Conservation (phyloP, 352 stramenopile species). For the Thalassiosira exigua region DNA sequence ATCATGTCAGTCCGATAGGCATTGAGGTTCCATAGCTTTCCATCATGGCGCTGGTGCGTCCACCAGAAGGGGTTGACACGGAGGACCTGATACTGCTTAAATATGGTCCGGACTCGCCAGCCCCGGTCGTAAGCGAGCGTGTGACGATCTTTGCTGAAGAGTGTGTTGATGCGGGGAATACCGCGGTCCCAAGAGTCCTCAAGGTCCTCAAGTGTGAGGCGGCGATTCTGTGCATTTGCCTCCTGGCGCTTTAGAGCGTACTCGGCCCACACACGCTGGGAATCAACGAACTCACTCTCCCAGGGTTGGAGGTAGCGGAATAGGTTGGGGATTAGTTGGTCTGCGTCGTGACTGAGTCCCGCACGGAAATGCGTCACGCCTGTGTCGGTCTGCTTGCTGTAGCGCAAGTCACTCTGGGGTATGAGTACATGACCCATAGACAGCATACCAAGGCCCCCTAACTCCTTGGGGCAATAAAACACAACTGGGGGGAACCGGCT, state of each 20-base stretch:
- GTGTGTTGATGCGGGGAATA: constrained; percentile 89
- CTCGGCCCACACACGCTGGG: constrained; percentile 99
- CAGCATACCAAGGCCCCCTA: constrained; percentile 99
- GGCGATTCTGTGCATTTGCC: constrained; percentile 98
- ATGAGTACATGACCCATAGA: constrained; percentile 99
- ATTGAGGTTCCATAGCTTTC: constrained; percentile 99
- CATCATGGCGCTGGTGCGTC: constrained; percentile 97
- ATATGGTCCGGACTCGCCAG: constrained; percentile 98
- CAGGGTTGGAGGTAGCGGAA: constrained; percentile 98
- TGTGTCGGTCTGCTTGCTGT: constrained; percentile 99
- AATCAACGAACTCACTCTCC: constrained; percentile 99
- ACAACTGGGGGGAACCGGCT: constrained; percentile 98
- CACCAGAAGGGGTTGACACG: constrained; percentile 99
- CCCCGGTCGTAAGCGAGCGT: constrained; percentile 99
- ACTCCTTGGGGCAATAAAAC: constrained; percentile 99
- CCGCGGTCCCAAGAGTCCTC: constrained; percentile 99
- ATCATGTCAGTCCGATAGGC: constrained; percentile 99
- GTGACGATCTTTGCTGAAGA: constrained; percentile 94
- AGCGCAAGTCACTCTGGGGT: constrained; percentile 98
- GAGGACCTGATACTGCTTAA: constrained; percentile 98
- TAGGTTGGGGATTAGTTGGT: constrained; percentile 99
- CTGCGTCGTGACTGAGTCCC: constrained; percentile 94
- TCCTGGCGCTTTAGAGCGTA: constrained; percentile 99
- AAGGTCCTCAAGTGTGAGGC: constrained; percentile 98
- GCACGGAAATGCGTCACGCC: constrained; percentile 99